phyloP scores from a whole-genome alignment of 208 protist species.

The Trypanosomatidae sp. region DNA sequence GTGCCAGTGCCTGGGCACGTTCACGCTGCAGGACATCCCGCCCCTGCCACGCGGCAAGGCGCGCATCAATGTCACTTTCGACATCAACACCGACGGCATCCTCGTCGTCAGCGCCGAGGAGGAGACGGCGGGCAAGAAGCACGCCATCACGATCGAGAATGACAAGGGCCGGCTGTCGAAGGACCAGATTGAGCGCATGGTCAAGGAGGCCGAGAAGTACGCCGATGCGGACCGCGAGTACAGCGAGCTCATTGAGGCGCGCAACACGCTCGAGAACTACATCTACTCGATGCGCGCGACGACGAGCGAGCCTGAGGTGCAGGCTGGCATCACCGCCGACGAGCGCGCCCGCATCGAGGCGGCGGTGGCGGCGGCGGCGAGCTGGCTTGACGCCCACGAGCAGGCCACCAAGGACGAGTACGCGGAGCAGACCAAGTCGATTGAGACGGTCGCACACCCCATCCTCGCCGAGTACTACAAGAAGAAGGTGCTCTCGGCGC shows the following conservation, averaged over 20 bases:
- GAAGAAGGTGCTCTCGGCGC: slow-evolving; percentile 49
- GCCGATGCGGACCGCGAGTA: slow-evolving; percentile 85
- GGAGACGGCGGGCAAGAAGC: slow-evolving; percentile 77
- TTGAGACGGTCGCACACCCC: slow-evolving; percentile 83
- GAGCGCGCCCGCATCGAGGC: slow-evolving; percentile 3
- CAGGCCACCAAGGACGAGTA: slow-evolving; percentile 89
- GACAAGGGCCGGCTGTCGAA: slow-evolving; percentile 37
- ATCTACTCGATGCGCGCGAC: slow-evolving; percentile 61
- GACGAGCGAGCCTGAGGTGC: slow-evolving; percentile 16
- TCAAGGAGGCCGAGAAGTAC: slow-evolving; percentile 54
- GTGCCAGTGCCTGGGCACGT: slow-evolving; percentile 97
- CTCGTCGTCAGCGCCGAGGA: slow-evolving; percentile 95
- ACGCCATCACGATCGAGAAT: slow-evolving; percentile 92
- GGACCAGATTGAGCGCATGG: slow-evolving; percentile 44
- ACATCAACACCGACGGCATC: slow-evolving; percentile 97
- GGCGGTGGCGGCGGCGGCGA: slow-evolving; percentile 6
- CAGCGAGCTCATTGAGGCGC: slow-evolving; percentile 82
- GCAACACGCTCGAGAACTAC: slow-evolving; percentile 89
- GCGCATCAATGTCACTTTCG: slow-evolving; percentile 96
- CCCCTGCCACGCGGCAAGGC: slow-evolving; percentile 92
- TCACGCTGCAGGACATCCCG: slow-evolving; percentile 90
- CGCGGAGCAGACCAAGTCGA: slow-evolving; percentile 80
- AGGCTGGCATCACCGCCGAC: slow-evolving; percentile 11
- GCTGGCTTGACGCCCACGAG: slow-evolving; percentile 47
- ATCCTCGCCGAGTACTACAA: slow-evolving; percentile 95